phyloP scores from a whole-genome alignment of 2,329 filamentous ascomycete species.

The Neurospora crassa region DNA sequence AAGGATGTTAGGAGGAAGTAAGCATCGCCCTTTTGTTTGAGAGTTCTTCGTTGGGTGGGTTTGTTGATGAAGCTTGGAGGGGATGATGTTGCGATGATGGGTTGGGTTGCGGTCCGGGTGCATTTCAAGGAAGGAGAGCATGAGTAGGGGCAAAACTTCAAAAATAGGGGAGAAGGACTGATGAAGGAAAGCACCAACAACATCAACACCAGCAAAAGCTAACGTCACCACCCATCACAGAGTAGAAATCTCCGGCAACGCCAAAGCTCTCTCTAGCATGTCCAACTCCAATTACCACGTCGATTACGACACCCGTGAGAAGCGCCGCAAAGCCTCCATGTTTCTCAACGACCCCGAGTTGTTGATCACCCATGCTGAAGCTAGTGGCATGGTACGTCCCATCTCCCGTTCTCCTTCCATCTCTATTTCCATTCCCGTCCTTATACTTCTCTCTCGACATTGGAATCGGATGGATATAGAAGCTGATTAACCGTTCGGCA shows the following conservation, averaged over 20 bases:
- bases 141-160: neutral
- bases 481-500: neutral
- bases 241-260: neutral
- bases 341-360: conserved; percentile 49
- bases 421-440: neutral
- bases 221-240: neutral
- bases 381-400: conserved; percentile 41
- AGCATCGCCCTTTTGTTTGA: neutral
- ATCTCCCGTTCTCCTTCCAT: neutral
- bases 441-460: neutral
- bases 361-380: conserved; percentile 49
- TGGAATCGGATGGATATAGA: neutral
- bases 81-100: neutral
- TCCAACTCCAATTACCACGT: conserved; percentile 20
- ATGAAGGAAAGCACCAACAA: neutral
- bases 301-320: conserved; percentile 32
- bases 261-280: neutral
- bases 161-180: neutral
- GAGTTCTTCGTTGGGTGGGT: neutral
- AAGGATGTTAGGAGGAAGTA: neutral
- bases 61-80: neutral
- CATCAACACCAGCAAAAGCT: neutral
- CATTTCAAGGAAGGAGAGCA: neutral
- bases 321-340: conserved; percentile 39
- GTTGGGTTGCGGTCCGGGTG: neutral